Conservation (phyloP, 1,284 basidiomycete species). For the Naganishia liquefaciens region DNA sequence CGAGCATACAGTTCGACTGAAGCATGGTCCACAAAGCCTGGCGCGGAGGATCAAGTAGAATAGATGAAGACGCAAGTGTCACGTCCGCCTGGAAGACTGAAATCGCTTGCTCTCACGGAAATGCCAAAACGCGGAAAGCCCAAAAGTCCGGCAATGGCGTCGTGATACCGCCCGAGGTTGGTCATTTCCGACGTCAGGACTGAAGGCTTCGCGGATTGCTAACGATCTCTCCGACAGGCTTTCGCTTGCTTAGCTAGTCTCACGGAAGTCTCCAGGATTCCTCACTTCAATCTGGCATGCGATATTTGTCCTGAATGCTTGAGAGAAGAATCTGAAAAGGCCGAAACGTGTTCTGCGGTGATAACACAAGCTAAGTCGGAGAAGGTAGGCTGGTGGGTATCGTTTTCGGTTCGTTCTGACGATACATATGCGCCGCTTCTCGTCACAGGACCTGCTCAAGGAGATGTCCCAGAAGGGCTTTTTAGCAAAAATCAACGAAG, state of each 20-base stretch:
- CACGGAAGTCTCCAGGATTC: conserved; percentile 3
- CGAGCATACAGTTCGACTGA: neutral
- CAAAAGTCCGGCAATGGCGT: conserved; percentile 7
- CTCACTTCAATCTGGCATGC: conserved; percentile 6
- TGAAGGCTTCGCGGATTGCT: neutral
- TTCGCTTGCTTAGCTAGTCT: conserved; percentile 15
- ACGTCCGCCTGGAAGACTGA: conserved; percentile 10
- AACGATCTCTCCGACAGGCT: neutral
- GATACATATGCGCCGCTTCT: too few relatives aligned
- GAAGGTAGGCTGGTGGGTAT: neutral
- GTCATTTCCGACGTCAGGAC: neutral
- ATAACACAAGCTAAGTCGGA: conserved; percentile 9
- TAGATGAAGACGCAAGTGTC: neutral
- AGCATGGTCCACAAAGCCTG: neutral
- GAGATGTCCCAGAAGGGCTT: conserved; percentile 8
- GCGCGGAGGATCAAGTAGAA: conserved; percentile 2
- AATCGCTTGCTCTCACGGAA: conserved; percentile 27
- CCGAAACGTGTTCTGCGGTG: neutral
- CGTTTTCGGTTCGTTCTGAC: too few relatives aligned
- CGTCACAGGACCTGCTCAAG: neutral
- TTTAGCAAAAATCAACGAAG: conserved; percentile 6
- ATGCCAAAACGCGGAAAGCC: conserved; percentile 12
- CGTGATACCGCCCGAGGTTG: conserved; percentile 15
- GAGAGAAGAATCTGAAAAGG: conserved; percentile 4
- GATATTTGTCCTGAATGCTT: conserved; percentile 14